Evolutionary conservation across 225 moss, liverwort and hornwort genomes (phyloP).

Genomic region (Bryoerythrophyllum caledonicum): DNA sequence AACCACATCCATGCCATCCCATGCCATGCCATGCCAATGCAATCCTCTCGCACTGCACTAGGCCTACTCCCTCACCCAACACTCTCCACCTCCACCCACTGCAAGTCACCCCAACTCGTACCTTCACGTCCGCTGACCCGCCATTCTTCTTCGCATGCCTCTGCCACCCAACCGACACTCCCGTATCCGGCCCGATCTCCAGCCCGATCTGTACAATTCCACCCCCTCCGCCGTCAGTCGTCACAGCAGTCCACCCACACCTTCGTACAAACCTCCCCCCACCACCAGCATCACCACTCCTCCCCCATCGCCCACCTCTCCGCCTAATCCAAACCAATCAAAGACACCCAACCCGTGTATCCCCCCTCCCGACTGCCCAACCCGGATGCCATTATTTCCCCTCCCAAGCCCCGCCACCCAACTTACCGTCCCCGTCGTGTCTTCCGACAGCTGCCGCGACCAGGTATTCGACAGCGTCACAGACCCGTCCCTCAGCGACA

Average conservation of each 20-base stretch:
- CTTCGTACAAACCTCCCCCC: neutral
- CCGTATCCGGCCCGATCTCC: constrained; percentile 82
- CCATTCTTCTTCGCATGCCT: constrained; percentile 82
- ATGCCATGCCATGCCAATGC: no score
- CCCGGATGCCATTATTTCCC: neutral
- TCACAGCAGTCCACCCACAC: neutral
- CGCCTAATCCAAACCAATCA: no score
- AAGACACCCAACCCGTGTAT: neutral
- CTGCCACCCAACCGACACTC: constrained; percentile 88
- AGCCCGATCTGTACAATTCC: constrained; percentile 71
- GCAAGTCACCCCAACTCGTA: constrained; percentile 20
- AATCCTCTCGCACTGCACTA: no score
- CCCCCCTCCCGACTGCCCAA: neutral
- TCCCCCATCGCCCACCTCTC: neutral
- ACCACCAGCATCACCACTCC: neutral
- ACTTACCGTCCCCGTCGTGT: constrained; percentile 85
- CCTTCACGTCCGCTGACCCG: constrained; percentile 92
- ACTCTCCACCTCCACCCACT: neutral
- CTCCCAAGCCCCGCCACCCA: neutral
- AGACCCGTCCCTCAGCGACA: constrained; percentile 83
- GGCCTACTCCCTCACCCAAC: neutral
- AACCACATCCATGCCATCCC: no score
- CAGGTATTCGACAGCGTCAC: constrained; percentile 76
- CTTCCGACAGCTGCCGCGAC: constrained; percentile 87
- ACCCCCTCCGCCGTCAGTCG: constrained; percentile 12